Evolutionary conservation across 164 flowering plant species (phyloP).

Genomic region (Piper longum): DNA sequence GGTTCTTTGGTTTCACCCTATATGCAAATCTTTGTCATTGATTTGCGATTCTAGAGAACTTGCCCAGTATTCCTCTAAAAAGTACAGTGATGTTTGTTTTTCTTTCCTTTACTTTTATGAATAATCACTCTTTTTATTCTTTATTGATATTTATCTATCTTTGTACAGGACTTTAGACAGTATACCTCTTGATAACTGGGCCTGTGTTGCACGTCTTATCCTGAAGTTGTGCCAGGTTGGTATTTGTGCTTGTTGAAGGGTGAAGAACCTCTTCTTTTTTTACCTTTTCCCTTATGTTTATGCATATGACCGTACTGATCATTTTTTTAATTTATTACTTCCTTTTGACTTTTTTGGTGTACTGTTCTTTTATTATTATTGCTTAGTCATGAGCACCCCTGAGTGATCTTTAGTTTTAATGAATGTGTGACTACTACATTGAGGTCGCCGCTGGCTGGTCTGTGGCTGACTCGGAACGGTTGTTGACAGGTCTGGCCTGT

Average conservation of each 20-base stretch:
- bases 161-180: slow-evolving; percentile 19
- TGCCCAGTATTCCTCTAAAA: slow-evolving; percentile 8
- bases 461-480: too few relatives aligned
- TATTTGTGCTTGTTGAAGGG: neutral
- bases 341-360: too few relatives aligned
- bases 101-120: neutral
- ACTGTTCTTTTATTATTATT: too few relatives aligned
- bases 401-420: too few relatives aligned
- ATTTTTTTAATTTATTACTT: too few relatives aligned
- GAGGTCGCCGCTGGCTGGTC: too few relatives aligned
- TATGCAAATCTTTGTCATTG: slow-evolving; percentile 43
- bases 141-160: neutral
- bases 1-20: slow-evolving; percentile 57
- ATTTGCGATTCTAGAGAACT: slow-evolving; percentile 27
- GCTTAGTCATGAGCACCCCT: too few relatives aligned
- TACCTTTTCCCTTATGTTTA: too few relatives aligned
- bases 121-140: neutral
- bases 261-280: neutral
- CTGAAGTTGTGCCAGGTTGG: slow-evolving; percentile 67
- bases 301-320: neutral
- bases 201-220: slow-evolving; percentile 24
- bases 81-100: slow-evolving; percentile 2
- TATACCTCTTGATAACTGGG: slow-evolving; percentile 39
- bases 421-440: too few relatives aligned
- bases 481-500: too few relatives aligned